Base-by-base conservation (phyloP, 495 filamentous ascomycete species). In the Talaromyces thailandensis region DNA sequence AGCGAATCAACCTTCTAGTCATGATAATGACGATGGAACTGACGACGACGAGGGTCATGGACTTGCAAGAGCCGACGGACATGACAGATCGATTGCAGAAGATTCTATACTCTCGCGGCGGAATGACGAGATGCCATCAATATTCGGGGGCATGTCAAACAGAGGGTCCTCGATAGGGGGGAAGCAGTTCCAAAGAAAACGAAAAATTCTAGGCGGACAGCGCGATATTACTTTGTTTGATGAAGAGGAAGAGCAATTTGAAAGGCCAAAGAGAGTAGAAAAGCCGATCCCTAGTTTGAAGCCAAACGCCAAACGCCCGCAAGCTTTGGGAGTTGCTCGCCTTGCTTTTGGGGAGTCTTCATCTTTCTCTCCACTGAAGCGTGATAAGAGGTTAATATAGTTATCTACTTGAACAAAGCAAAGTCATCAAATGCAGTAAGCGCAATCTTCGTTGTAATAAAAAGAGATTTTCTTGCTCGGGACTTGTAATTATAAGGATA, bases 341-440 rank as follows among this genome's bases (percentile, higher is more conserved):
- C 62, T 21, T 18, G 23, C 53, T 7, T 58, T 56, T 23, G 31
- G 31, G 24, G 53, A 51, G 56, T 16, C 28, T 16, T 40, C 62
- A 11, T 23, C 81, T 26, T 95, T 96, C 71, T 91, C 87, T 40
- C 92, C 92, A 6, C 72, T 96, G 61, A 96, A 96, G 76, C 84
- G 82, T 73, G 87, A 94, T 65, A 85, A 84, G 66, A 88, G 82
- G 70, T 75, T 76, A 45, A 26, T 58, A 28, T 63, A 58, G 55
- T 48, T 9, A 7, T 48, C 8, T 9, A 43, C n/a, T 21, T 48
- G 43, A 48, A 48, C 21, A 48, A 5, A 48, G 5, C 18, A 21
- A 45, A 45, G n/a, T 45, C n/a, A 45, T 5, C 40, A 7, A 32
- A 32, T 45, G n/a, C n/a, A 21, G 43, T 21, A 9, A 8, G n/a